Percentiles rank a stretch among this genome's conserved stretches.
Conservation (phyloP, 2,329 filamentous ascomycete species). For the Metarhizium anisopliae region DNA sequence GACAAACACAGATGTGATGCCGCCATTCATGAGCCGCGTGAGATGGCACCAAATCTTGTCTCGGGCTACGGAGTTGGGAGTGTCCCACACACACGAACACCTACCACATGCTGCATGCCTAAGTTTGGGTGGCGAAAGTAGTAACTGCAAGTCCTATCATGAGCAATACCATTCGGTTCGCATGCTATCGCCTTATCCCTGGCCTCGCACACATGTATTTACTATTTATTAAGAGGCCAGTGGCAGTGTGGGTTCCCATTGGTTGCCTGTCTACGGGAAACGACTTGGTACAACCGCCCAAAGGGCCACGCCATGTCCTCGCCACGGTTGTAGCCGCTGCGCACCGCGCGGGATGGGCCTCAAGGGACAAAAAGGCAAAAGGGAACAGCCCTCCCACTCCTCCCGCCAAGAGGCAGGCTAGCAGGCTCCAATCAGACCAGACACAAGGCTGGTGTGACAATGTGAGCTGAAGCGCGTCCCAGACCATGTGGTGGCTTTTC, state of each 20-base stretch:
- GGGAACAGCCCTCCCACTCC: background rate
- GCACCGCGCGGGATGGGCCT: background rate
- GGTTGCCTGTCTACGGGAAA: no score
- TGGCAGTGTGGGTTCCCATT: no score
- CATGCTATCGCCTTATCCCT: background rate
- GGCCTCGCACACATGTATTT: background rate
- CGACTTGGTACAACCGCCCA: background rate
- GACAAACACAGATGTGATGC: no score
- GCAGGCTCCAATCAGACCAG: background rate
- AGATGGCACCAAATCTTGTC: background rate
- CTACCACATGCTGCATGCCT: background rate
- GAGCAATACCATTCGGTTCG: background rate
- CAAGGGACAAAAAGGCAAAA: background rate
- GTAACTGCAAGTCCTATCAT: background rate
- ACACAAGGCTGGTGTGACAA: conserved; percentile 1
- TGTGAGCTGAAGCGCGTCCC: conserved; percentile 1
- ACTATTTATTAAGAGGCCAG: no score
- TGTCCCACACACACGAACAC: background rate
- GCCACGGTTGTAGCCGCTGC: background rate
- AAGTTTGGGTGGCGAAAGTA: background rate
- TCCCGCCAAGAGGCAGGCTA: background rate
- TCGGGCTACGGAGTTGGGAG: background rate
- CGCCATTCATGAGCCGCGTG: no score
- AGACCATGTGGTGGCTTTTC: conserved; percentile 3
- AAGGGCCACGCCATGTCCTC: background rate